Base-by-base conservation (phyloP, 2,329 filamentous ascomycete species). In the Colletotrichum scovillei region DNA sequence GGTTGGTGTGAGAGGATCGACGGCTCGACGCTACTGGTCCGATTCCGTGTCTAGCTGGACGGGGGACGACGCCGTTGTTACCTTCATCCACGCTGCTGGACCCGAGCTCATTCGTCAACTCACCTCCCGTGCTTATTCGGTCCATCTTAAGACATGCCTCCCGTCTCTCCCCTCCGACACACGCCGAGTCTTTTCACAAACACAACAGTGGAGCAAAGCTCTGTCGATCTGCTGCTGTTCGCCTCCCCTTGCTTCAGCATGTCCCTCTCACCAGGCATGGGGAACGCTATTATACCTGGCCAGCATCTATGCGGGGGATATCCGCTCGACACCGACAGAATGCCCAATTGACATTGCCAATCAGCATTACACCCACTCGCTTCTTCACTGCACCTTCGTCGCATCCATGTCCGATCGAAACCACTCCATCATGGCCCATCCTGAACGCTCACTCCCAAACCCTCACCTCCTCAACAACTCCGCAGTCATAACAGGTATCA, bases 221-320 rank as follows among this genome's bases (percentile, higher is more conserved):
- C 55, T 22, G 70, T 69, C 67, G 60, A 72, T 70, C 60, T 65
- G 59, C 46, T 56, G 49, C 60, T 65, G 55, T 42, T 73, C 60
- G 60, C 67, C 35, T 52, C 55, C 57, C 71, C 49, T 24, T 49
- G 56, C 62, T 42, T 60, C 35, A 63, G 67, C 62, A 58, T 71
- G 57, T 66, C 56, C 56, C 67, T 66, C 56, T 56, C 55, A 73
- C 46, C 62, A 56, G 46, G 66, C 59, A 62, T 65, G 71, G 60
- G 67, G 67, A 66, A 71, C 56, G 67, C 60, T 62, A 60, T 49
- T 57, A 19, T 16, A 57, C 52, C 58, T 24, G 46, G 59, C 66
- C 53, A 72, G 66, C 66, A 72, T 72, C 66, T 56, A 64, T 73
- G 67, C 71, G 71, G 71, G 71, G 71, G 35, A 73, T 58, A 66